Conservation (phyloP, 352 stramenopile species). For the Phytophthora ohioensis region DNA sequence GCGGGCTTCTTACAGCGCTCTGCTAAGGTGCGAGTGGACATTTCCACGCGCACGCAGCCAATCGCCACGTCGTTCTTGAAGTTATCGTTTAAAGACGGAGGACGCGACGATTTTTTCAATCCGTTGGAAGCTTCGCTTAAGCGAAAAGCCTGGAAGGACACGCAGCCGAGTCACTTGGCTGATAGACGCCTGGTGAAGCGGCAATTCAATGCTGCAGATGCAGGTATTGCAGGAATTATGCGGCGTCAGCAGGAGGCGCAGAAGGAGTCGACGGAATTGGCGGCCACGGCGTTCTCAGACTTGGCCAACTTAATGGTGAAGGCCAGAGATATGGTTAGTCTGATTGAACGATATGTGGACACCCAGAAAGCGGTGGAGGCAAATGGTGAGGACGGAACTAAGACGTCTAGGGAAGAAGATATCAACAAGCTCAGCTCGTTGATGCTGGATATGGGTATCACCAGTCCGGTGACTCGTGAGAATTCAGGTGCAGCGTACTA, state of each 20-base stretch:
- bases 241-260: conserved; percentile 81
- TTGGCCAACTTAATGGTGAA: conserved; percentile 92
- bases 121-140: conserved; percentile 73
- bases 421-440: conserved; percentile 84
- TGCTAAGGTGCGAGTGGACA: conserved; percentile 85
- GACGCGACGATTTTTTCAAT: conserved; percentile 86
- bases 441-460: conserved; percentile 95
- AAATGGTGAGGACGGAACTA: conserved; percentile 21
- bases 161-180: conserved; percentile 73
- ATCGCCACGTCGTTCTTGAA: conserved; percentile 76
- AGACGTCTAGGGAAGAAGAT: conserved; percentile 57
- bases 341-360: conserved; percentile 93
- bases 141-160: conserved; percentile 81
- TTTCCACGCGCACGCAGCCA: conserved; percentile 48
- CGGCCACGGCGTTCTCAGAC: conserved; percentile 89
- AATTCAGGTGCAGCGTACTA: conserved; percentile 92
- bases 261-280: conserved; percentile 82
- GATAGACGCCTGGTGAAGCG: conserved; percentile 82
- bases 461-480: conserved; percentile 91
- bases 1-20: conserved; percentile 86
- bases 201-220: conserved; percentile 80
- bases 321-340: conserved; percentile 90
- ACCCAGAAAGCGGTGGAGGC: conserved; percentile 67
- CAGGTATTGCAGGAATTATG: conserved; percentile 85
- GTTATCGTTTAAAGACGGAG: conserved; percentile 88